Evolutionary conservation across 139 green algal genomes (phyloP).

Genomic region (Axilococcus clingmanii): DNA sequence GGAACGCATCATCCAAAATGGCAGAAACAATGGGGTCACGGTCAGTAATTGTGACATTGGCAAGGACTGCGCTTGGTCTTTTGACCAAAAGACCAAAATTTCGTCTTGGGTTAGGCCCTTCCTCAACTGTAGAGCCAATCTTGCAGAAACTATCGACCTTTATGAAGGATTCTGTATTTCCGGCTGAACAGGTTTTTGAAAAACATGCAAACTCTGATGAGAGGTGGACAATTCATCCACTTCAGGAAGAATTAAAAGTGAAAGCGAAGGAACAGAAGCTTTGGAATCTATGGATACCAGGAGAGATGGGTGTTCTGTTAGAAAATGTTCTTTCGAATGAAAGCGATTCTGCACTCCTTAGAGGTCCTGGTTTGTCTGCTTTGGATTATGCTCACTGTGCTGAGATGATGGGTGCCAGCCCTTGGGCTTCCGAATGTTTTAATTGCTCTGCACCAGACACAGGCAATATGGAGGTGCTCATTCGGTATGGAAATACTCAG

Average conservation of each 20-base stretch:
- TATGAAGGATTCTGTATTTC: constrained; percentile 68
- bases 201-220: constrained; percentile 33
- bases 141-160: constrained; percentile 51
- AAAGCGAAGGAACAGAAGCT: constrained; percentile 60
- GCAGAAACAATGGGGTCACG: constrained; percentile 50
- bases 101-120: constrained; percentile 12
- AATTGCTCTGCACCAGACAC: constrained; percentile 98
- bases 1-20: constrained; percentile 74
- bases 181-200: constrained; percentile 33
- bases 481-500: constrained; percentile 64
- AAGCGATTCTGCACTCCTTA: constrained; percentile 26
- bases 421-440: constrained; percentile 89
- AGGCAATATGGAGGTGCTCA: constrained; percentile 96
- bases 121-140: constrained; percentile 31
- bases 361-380: constrained; percentile 76
- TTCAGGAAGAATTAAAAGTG: constrained; percentile 76
- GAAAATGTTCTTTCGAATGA: too few relatives aligned
- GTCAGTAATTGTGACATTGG: constrained; percentile 48
- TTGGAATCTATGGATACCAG: constrained; percentile 96
- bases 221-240: constrained; percentile 66
- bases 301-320: constrained; percentile 34
- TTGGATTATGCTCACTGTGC: constrained; percentile 86
- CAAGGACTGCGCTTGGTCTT: constrained; percentile 43
- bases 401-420: constrained; percentile 43
- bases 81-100: constrained; percentile 12